Conservation (phyloP, 768 basidiomycete genomes). For the Russula lepida region DNA sequence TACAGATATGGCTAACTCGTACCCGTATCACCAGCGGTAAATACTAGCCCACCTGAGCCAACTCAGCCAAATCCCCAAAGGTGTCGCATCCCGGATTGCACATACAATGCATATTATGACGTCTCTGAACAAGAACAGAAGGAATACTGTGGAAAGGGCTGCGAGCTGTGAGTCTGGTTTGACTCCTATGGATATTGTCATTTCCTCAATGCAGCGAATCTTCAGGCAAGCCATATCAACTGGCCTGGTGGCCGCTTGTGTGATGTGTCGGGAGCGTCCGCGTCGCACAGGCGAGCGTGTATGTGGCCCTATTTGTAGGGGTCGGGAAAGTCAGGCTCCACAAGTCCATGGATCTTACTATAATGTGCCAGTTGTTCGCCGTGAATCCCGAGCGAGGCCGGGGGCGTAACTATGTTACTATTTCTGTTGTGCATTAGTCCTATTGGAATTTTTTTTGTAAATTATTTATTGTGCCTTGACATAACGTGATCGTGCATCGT, state of each 20-base stretch:
- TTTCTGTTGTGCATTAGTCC: not conserved
- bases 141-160: conserved; percentile 14
- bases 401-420: not conserved
- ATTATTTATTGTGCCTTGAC: not conserved
- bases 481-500: not conserved
- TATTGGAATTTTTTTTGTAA: not conserved
- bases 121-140: conserved; percentile 8
- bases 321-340: not conserved
- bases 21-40: not conserved
- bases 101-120: conserved; percentile 5
- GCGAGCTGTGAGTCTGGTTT: conserved; percentile 8
- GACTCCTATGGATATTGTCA: no score
- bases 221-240: conserved; percentile 10
- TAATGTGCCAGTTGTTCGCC: not conserved
- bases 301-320: conserved; percentile 3
- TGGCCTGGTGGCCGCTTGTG: conserved; percentile 3
- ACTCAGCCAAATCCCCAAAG: no score
- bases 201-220: not conserved
- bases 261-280: conserved; percentile 3
- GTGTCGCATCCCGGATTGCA: conserved; percentile 6
- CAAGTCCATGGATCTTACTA: not conserved
- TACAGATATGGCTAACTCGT: not conserved
- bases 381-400: not conserved
- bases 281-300: conserved; percentile 3
- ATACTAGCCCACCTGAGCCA: no score